Base-by-base conservation (phyloP, 2,329 filamentous ascomycete genomes). In the Cladosporium austrohemisphaericum region DNA sequence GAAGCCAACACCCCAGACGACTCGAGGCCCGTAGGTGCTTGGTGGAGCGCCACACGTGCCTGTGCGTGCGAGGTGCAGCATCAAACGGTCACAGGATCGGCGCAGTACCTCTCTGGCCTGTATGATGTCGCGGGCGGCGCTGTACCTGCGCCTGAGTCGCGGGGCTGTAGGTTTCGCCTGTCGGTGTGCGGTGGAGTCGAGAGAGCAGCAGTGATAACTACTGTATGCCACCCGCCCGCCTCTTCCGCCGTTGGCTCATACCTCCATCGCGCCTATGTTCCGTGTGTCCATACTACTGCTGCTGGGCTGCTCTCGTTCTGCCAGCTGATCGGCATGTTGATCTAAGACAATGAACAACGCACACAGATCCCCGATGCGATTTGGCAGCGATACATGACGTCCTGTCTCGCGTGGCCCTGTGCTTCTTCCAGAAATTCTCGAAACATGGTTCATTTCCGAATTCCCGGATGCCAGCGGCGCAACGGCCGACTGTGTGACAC, bases 31-130 rank as follows among this genome's bases (percentile, higher is more conserved):
- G n/a, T 23, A 28, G 44, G 16, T 28, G 16, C 25, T 22, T 29
- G 44, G 35, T 37, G 44, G 44, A 20, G 35, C 33, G 44, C 44
- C 44, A 47, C 44, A 47, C 44, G 44, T 47, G 36, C 36, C 36
- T 23, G 36, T 16, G 36, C 36, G 36, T 38, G 44, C n/a, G 33
- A 37, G 33, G 19, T 47, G 44, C 44, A 38, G 35, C 16, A 31
- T 33, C n/a, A 33, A 47, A 47, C 44, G 44, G 44, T 47, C 44
- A 38, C 18, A 20, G 18, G 44, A 47, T 47, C 44, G 44, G 33
- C 41, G 41, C n/a, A 31, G 28, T 31, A n/a, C 28, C 11, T 31
- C n/a, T 29, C 9, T 3, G 13, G 26, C 9, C 1, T 29, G n/a
- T 26, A 11, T 26, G 25, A 26, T 6, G 11, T 6, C 25, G 25